Evolutionary conservation across 116 monocot genomes (phyloP).

Genomic region (Cymodocea nodosa): DNA sequence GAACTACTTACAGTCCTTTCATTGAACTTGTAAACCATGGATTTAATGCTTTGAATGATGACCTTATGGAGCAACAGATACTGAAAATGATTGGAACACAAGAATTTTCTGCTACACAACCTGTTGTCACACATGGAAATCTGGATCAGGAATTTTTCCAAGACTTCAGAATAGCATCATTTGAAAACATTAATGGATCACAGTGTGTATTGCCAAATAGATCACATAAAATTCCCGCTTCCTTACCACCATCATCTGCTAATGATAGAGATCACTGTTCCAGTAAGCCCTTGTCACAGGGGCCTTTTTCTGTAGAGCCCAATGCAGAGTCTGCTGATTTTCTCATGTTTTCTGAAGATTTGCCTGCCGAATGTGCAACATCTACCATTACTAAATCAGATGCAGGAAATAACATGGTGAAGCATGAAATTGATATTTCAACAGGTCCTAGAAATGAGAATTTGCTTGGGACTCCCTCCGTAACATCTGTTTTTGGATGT

Average conservation of each 20-base stretch:
- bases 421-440: background rate
- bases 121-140: conserved; percentile 7
- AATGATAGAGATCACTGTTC: conserved; percentile 4
- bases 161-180: conserved; percentile 1
- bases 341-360: conserved; percentile 7
- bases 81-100: conserved; percentile 6
- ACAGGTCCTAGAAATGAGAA: conserved; percentile 5
- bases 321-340: background rate
- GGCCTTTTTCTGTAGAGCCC: background rate
- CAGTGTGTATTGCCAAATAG: conserved; percentile 2
- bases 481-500: conserved; percentile 8
- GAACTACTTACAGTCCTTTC: conserved; percentile 6
- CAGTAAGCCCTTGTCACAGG: conserved; percentile 8
- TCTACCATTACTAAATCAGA: conserved; percentile 8
- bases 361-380: conserved; percentile 2
- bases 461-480: background rate
- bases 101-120: conserved; percentile 7
- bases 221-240: background rate
- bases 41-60: conserved; percentile 6
- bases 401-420: background rate
- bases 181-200: background rate
- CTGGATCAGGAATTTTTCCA: background rate
- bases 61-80: conserved; percentile 14
- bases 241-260: conserved; percentile 3
- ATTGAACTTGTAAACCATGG: conserved; percentile 5